phyloP scores from a whole-genome alignment of 495 filamentous ascomycete species.

The Lasiosphaeris hirsuta region DNA sequence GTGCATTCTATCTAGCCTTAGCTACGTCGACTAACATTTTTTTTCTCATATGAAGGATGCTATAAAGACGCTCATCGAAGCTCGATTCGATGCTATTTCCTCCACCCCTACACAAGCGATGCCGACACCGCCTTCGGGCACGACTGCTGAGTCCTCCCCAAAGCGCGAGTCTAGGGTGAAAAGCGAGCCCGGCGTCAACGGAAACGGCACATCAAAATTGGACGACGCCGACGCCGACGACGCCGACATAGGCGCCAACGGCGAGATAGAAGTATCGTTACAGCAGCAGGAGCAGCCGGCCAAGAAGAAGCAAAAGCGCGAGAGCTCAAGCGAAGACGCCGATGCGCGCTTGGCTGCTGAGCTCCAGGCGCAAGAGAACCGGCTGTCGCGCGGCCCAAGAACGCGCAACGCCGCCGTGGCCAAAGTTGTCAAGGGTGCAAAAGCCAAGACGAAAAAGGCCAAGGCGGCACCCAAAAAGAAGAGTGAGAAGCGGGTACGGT shows the following conservation, averaged over 20 bases:
- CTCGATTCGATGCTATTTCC: constrained; percentile 81
- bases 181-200: no score
- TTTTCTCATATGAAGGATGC: constrained; percentile 51
- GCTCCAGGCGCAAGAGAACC: constrained; percentile 89
- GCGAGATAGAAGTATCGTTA: constrained; percentile 51
- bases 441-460: constrained; percentile 38
- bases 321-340: constrained; percentile 57
- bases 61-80: constrained; percentile 80
- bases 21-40: constrained; percentile 1
- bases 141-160: constrained; percentile 23
- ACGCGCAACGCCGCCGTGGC: constrained; percentile 63
- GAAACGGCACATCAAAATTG: constrained; percentile 37
- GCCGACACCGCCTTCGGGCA: constrained; percentile 33
- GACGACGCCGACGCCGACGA: constrained; percentile 28
- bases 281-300: constrained; percentile 32
- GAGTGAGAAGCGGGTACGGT: constrained; percentile 70
- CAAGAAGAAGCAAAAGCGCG: constrained; percentile 57
- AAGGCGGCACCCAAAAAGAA: constrained; percentile 62
- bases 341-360: constrained; percentile 83
- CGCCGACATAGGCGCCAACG: constrained; percentile 35
- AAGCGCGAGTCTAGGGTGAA: constrained; percentile 16
- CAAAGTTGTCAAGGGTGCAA: constrained; percentile 34
- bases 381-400: constrained; percentile 56
- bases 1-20: background rate
- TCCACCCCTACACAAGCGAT: constrained; percentile 38